Evolutionary conservation across 257 asterid genomes (phyloP), one percentile per base, ranked within the genome.

Genomic region (Capsicum pubescens): DNA sequence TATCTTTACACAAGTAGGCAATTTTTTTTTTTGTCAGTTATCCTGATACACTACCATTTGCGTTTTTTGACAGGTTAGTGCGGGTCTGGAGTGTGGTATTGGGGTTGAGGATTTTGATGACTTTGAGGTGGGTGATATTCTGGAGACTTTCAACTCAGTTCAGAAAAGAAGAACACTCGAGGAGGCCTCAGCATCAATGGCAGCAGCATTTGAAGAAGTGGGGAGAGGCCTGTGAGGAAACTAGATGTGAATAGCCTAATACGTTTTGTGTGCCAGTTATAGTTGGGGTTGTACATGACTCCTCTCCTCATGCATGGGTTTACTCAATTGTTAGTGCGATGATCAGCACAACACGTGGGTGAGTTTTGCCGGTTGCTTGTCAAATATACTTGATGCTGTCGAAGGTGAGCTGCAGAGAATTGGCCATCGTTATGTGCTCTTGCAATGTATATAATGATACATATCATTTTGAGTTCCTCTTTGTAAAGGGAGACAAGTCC

Each of bases 181-280:
- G 86, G 99, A 97, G 88, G 99, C 99, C 80, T 97, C 99, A 26
- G 98, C 97, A 80, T 92, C 97, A 10, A 95, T 97, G 98, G 81
- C 96, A 59, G 98, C 97, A 63, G 98, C 98, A 46, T 84, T 93
- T 46, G 92, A 93, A 87, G 87, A 86, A 90, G 94, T 84, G 79
- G 93, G 97, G 72, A 82, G 86, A 13, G 78, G 87, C 77, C 81
- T 61, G 71, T 94, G 86, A 87, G 83, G 68, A 87, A 85, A 69
- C 60, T 72, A 52, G 35, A 54, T 35, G 46, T 69, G 72, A 77
- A 68, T 79, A 64, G 56, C 84, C 69, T 83, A 84, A 21, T 32
- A 67, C 84, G 72, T 87, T 80, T 79, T 36, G 80, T 44, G 15
- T 69, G 69, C 50, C 64, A 14, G 50, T 77, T 77, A 39, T 77